A percentile compares a stretch with the other conserved stretches of the same genome.
These are phyloP conservation scores for Aspergillus candidus DNA, from an alignment of 2,329 filamentous ascomycete genomes.

Conservation along the genomic window DNA sequence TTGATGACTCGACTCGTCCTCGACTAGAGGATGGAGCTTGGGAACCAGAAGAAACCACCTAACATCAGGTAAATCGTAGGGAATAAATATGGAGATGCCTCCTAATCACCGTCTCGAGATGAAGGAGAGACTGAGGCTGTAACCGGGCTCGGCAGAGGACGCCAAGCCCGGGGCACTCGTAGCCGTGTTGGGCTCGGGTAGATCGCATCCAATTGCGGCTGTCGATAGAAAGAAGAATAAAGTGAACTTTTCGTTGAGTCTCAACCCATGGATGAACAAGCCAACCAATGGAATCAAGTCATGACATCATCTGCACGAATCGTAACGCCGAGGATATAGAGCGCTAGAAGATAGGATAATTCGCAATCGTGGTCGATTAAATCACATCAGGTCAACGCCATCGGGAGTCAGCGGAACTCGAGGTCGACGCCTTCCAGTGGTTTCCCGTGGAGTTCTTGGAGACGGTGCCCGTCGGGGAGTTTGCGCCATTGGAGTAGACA, in stretches of 20 bases:
- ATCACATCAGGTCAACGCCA: constrained; percentile 16
- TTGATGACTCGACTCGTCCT: too few species aligned
- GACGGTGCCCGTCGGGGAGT: constrained; percentile 32
- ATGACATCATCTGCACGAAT: constrained; percentile 16
- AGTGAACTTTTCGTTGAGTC: constrained; percentile 9
- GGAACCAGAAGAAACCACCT: too few species aligned
- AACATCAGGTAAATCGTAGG: too few species aligned
- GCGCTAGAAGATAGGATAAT: constrained; percentile 6
- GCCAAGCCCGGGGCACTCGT: too few species aligned
- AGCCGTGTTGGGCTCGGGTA: too few species aligned
- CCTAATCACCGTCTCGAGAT: too few species aligned
- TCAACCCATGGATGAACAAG: constrained; percentile 8
- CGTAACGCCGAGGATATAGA: constrained; percentile 18
- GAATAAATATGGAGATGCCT: too few species aligned
- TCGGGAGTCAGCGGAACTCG: constrained; percentile 23
- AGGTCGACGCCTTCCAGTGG: constrained; percentile 26
- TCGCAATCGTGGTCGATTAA: constrained; percentile 1
- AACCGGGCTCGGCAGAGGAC: too few species aligned
- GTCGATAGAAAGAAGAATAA: constrained; percentile 1
- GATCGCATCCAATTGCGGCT: too few species aligned
- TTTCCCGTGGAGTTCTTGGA: constrained; percentile 36
- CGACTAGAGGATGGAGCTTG: too few species aligned
- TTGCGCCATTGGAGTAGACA: constrained; percentile 55
- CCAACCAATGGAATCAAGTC: constrained; percentile 9
- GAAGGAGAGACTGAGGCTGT: too few species aligned